Evolutionary conservation across 75 land plant species (phyloP).

Genomic region (Azolla pinnata): DNA sequence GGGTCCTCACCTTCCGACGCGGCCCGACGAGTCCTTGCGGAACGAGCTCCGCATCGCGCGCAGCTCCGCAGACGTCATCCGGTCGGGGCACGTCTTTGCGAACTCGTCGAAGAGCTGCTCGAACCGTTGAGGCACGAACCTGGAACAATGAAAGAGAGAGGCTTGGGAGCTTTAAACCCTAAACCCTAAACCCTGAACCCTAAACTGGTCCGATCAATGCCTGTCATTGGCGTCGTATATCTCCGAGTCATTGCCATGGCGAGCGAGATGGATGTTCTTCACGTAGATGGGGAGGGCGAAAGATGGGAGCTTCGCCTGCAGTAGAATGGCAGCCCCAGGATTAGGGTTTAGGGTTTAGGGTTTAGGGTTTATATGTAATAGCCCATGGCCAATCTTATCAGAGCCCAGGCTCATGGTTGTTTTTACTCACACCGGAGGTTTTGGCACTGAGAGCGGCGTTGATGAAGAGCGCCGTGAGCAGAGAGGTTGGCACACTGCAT

Average conservation of each 20-base stretch:
- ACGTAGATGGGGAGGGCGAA: conserved; percentile 44
- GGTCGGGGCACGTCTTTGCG: conserved; percentile 13
- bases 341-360: background rate
- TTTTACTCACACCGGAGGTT: conserved; percentile 56
- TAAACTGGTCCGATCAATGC: conserved; percentile 7
- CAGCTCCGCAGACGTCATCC: conserved; percentile 8
- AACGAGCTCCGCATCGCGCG: conserved; percentile 3
- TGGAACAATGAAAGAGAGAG: conserved; percentile 3
- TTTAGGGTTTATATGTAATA: background rate
- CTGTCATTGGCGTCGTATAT: conserved; percentile 55
- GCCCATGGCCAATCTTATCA: background rate
- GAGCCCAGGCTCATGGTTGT: too few relatives aligned
- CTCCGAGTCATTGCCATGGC: conserved; percentile 61
- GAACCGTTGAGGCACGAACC: conserved; percentile 20
- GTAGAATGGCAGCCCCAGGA: background rate
- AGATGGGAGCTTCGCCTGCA: conserved; percentile 38
- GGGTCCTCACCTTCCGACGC: too few relatives aligned
- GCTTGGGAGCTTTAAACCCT: background rate
- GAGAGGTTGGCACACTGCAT: conserved; percentile 31
- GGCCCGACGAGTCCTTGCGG: conserved; percentile 8
- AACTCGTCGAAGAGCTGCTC: conserved; percentile 24
- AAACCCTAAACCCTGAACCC: background rate
- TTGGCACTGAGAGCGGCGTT: conserved; percentile 40
- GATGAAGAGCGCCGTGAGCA: conserved; percentile 37
- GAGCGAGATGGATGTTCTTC: conserved; percentile 42